Conservation (phyloP, 768 basidiomycete genomes). For the Cystofilobasidium ferigula region DNA sequence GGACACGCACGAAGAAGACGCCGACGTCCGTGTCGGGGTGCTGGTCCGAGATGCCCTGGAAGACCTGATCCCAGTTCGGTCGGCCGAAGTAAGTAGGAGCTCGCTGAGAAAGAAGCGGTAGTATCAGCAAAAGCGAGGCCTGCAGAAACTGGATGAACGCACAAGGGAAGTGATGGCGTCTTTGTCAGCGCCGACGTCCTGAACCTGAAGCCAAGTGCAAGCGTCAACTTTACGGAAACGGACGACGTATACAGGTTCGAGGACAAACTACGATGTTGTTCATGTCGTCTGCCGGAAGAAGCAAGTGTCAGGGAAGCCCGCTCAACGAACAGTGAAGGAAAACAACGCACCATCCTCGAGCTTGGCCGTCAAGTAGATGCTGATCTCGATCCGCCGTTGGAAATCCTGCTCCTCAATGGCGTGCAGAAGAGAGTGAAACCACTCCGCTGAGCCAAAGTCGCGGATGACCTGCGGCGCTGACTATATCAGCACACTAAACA, state of each 20-base stretch:
- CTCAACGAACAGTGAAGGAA: slow-evolving; percentile 38
- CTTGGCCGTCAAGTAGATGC: slow-evolving; percentile 78
- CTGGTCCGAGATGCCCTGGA: slow-evolving; percentile 56
- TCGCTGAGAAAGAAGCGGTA: slow-evolving; percentile 35
- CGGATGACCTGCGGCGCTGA: slow-evolving; percentile 49
- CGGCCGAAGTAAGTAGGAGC: slow-evolving; percentile 88
- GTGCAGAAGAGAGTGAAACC: slow-evolving; percentile 79
- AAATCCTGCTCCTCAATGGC: slow-evolving; percentile 89
- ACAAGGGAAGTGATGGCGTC: slow-evolving; percentile 74
- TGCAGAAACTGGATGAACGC: not conserved
- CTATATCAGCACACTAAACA: not conserved
- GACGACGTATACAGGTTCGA: not conserved
- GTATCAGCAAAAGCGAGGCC: not conserved
- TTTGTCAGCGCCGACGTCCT: slow-evolving; percentile 84
- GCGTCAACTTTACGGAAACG: too few relatives aligned
- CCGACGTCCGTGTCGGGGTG: slow-evolving; percentile 84
- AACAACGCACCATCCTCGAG: slow-evolving; percentile 45
- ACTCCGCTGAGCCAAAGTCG: slow-evolving; percentile 53
- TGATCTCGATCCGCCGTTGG: slow-evolving; percentile 73
- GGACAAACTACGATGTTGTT: slow-evolving; percentile 70
- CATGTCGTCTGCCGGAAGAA: slow-evolving; percentile 59
- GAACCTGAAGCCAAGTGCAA: slow-evolving; percentile 43
- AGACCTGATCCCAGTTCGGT: slow-evolving; percentile 51
- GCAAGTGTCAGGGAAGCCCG: not conserved
- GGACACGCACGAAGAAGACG: slow-evolving; percentile 44